These are phyloP conservation scores for Ceratobasidium sp. DNA, from an alignment of 1,284 basidiomycete species.

Conservation along the genomic window DNA sequence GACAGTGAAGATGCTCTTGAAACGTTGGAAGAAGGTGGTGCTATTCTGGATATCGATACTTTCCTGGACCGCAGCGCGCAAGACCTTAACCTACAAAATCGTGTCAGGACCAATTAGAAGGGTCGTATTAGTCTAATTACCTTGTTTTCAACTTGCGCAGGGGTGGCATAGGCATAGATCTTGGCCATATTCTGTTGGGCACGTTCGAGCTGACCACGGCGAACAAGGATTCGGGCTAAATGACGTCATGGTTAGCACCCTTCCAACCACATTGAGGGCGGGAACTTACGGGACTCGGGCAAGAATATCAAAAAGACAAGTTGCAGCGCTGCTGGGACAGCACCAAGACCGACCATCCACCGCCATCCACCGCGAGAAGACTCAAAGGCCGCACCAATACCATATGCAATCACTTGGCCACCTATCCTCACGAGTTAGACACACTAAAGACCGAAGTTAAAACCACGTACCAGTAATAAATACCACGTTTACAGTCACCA, in stretches of 20 bases:
- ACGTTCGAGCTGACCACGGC: constrained; percentile 64
- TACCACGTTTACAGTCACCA: constrained; percentile 69
- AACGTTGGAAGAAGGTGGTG: constrained; percentile 72
- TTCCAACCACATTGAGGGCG: background rate
- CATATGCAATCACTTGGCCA: constrained; percentile 84
- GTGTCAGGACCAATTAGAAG: too few species aligned
- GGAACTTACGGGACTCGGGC: constrained; percentile 75
- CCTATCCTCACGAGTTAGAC: constrained; percentile 63
- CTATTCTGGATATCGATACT: constrained; percentile 73
- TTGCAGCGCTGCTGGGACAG: constrained; percentile 76
- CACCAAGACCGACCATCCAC: constrained; percentile 85
- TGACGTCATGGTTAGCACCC: background rate
- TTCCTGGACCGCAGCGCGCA: constrained; percentile 70
- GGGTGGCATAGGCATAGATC: constrained; percentile 75
- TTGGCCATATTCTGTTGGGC: constrained; percentile 70
- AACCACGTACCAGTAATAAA: constrained; percentile 54
- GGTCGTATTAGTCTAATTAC: constrained; percentile 54
- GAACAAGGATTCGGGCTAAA: constrained; percentile 78
- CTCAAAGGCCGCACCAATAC: constrained; percentile 80
- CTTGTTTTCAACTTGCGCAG: constrained; percentile 76
- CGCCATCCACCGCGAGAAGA: constrained; percentile 78
- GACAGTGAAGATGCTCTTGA: constrained; percentile 68
- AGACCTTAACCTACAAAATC: constrained; percentile 66
- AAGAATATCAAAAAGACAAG: constrained; percentile 72
- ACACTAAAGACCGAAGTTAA: background rate